A percentile compares a stretch with the other conserved stretches of the same genome.
Conservation (phyloP, 192 early-diverging fungal genomes). For the Anaeromyces robustus region DNA sequence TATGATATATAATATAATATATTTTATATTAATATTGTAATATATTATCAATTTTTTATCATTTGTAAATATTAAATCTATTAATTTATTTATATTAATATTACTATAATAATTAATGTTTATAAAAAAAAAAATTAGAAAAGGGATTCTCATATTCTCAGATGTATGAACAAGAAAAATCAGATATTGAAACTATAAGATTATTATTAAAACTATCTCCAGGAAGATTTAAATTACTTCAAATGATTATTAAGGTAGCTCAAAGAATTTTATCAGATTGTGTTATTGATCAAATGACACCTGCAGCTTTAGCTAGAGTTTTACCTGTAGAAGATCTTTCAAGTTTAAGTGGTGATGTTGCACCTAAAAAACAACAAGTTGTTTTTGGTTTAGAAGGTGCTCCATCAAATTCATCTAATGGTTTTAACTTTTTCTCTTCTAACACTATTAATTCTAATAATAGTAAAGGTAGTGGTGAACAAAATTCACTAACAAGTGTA, state of each 20-base stretch:
- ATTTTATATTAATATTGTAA: no score
- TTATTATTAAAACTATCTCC: not conserved
- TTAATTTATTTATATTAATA: no score
- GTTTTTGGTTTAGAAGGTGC: not conserved
- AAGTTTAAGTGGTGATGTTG: not conserved
- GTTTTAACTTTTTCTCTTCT: not conserved
- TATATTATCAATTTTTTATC: no score
- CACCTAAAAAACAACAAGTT: not conserved
- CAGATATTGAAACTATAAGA: not conserved
- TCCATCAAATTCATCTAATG: not conserved
- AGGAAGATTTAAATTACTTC: not conserved
- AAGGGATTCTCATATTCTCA: not conserved
- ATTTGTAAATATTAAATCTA: no score
- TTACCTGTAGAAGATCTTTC: not conserved
- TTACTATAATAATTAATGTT: no score
- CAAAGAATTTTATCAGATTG: not conserved
- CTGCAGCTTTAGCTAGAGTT: not conserved
- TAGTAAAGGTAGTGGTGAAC: not conserved
- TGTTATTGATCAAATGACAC: not conserved
- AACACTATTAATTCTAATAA: not conserved
- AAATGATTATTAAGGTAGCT: not conserved
- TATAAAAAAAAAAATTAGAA: no score
- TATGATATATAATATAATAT: no score
- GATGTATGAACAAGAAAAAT: not conserved
- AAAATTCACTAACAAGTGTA: not conserved